These are phyloP conservation scores for Umbelopsis ramanniana DNA, from an alignment of 192 early-diverging fungal genomes.

Conservation along the genomic window DNA sequence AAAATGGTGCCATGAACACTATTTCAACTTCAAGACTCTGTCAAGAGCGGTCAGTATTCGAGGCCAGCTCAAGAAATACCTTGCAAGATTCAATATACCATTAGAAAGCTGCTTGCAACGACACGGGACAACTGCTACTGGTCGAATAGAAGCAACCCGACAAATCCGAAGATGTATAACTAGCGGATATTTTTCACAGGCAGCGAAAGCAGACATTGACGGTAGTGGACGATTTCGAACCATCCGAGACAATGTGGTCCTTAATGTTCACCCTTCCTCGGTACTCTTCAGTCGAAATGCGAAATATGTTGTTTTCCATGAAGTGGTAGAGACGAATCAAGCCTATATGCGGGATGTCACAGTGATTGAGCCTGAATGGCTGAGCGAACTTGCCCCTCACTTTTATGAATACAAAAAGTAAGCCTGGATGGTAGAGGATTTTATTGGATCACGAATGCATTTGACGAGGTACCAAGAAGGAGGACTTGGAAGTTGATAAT, in stretches of 20 bases:
- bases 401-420: slow-evolving; percentile 63
- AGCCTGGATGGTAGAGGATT: not conserved
- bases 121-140: slow-evolving; percentile 43
- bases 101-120: slow-evolving; percentile 37
- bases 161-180: slow-evolving; percentile 72
- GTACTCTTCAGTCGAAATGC: slow-evolving; percentile 89
- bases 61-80: slow-evolving; percentile 83
- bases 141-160: slow-evolving; percentile 45
- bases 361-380: slow-evolving; percentile 90
- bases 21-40: slow-evolving; percentile 75
- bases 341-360: slow-evolving; percentile 97
- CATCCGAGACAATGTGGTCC: slow-evolving; percentile 62
- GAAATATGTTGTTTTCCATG: slow-evolving; percentile 95
- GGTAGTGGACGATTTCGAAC: slow-evolving; percentile 64
- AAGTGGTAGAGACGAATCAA: slow-evolving; percentile 93
- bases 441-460: too few relatives aligned
- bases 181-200: slow-evolving; percentile 77
- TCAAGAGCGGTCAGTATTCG: slow-evolving; percentile 85
- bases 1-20: slow-evolving; percentile 88
- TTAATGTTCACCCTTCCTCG: slow-evolving; percentile 88
- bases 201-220: slow-evolving; percentile 68
- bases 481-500: too few relatives aligned
- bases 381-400: slow-evolving; percentile 93
- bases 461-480: too few relatives aligned
- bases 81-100: slow-evolving; percentile 42